Evolutionary conservation across 2,329 filamentous ascomycete species (phyloP).

Genomic region (Cryphonectria nitschkei): DNA sequence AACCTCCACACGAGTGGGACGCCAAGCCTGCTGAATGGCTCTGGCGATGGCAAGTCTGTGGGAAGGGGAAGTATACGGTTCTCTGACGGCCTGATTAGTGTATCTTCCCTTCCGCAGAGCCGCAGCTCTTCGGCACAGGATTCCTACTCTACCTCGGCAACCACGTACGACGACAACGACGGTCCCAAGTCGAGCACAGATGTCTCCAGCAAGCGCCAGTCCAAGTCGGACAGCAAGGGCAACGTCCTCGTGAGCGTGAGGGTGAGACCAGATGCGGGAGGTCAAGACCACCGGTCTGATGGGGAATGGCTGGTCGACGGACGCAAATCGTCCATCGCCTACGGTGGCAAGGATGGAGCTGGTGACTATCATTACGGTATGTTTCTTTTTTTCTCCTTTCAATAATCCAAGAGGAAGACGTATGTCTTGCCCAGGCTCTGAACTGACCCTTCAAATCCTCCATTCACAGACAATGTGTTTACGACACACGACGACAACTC

Average conservation of each 20-base stretch:
- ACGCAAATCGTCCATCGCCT: slow-evolving; percentile 78
- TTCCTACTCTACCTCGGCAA: slow-evolving; percentile 88
- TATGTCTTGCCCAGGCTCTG: neutral
- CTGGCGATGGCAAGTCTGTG: slow-evolving; percentile 76
- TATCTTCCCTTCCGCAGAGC: slow-evolving; percentile 84
- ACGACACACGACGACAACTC: slow-evolving; percentile 91
- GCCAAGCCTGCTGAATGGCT: slow-evolving; percentile 79
- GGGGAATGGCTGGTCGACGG: slow-evolving; percentile 93
- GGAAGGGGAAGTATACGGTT: slow-evolving; percentile 64
- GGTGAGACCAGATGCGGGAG: slow-evolving; percentile 79
- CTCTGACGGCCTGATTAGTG: slow-evolving; percentile 75
- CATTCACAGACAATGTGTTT: slow-evolving; percentile 87
- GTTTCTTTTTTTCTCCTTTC: slow-evolving; percentile 35
- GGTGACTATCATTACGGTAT: slow-evolving; percentile 92
- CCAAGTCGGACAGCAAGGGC: slow-evolving; percentile 76
- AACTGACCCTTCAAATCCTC: slow-evolving; percentile 22
- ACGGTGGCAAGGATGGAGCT: slow-evolving; percentile 78
- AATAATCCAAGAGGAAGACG: neutral
- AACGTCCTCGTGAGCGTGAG: slow-evolving; percentile 96
- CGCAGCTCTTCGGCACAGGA: slow-evolving; percentile 90
- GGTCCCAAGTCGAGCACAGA: slow-evolving; percentile 39
- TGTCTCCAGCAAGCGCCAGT: slow-evolving; percentile 50
- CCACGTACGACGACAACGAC: slow-evolving; percentile 82
- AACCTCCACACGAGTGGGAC: slow-evolving; percentile 57
- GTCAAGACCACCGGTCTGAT: slow-evolving; percentile 66